Evolutionary conservation across 371 early-diverging fungal species (phyloP).

Genomic region (Gilbertella persicaria): DNA sequence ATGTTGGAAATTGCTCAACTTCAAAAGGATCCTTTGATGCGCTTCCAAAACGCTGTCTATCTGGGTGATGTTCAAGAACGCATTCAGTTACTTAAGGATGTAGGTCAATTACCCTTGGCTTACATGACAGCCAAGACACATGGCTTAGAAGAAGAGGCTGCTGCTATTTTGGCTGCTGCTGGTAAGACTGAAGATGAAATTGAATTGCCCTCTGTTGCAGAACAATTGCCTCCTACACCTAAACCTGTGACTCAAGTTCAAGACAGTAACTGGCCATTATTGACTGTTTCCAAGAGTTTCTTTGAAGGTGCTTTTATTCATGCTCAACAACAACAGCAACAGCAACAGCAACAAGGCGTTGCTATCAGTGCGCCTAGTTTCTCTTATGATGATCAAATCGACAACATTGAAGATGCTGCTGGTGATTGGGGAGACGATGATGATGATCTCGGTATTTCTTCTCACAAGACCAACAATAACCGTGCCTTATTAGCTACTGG

Average conservation of each 20-base stretch:
- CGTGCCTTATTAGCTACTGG: background rate
- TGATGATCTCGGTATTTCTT: conserved; percentile 46
- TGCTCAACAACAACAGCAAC: conserved; percentile 23
- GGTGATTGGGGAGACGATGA: conserved; percentile 77
- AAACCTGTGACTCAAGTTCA: conserved; percentile 68
- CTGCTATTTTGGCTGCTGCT: conserved; percentile 72
- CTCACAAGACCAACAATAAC: background rate
- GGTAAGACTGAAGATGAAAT: conserved; percentile 69
- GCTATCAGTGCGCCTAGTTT: conserved; percentile 42
- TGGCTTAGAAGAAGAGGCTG: conserved; percentile 83
- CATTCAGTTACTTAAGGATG: conserved; percentile 75
- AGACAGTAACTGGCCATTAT: conserved; percentile 88
- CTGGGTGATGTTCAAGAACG: conserved; percentile 90
- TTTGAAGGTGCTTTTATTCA: conserved; percentile 64
- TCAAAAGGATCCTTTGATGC: conserved; percentile 79
- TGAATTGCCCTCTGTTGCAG: conserved; percentile 45
- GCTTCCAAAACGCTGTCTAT: conserved; percentile 88
- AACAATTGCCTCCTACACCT: conserved; percentile 57
- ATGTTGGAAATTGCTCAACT: conserved; percentile 91
- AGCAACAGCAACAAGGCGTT: conserved; percentile 30
- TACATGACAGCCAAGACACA: conserved; percentile 90
- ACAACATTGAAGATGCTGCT: conserved; percentile 56
- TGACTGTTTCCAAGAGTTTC: conserved; percentile 72
- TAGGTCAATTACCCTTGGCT: conserved; percentile 86
- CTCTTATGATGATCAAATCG: conserved; percentile 51